Evolutionary conservation across 345 rosid genomes (phyloP).

Genomic region (Corymbia maculata): DNA sequence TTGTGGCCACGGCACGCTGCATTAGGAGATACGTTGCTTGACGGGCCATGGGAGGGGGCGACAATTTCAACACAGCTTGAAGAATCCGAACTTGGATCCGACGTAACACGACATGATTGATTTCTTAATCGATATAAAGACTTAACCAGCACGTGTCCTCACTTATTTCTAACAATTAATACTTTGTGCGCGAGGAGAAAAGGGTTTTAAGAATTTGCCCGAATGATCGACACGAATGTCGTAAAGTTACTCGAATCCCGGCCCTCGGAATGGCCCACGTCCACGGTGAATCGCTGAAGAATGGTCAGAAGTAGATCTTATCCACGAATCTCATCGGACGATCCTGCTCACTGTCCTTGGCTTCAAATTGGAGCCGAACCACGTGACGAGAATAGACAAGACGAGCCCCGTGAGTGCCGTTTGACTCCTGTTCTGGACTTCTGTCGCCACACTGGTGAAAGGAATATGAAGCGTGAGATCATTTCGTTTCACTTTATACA

Average conservation of each 20-base stretch:
- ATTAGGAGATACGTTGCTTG: neutral
- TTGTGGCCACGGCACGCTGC: rapidly evolving
- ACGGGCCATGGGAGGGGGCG: neutral
- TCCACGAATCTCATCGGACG: neutral
- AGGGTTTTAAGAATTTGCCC: neutral
- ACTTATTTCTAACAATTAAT: neutral
- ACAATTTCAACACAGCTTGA: neutral
- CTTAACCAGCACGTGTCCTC: neutral
- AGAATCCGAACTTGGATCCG: neutral
- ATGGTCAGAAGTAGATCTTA: neutral
- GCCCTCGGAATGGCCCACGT: neutral
- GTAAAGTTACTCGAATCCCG: neutral
- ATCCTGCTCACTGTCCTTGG: neutral
- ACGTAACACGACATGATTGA: neutral
- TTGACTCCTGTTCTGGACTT: neutral
- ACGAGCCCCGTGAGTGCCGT: neutral
- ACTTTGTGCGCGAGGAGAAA: neutral
- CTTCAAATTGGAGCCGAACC: neutral
- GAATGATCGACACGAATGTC: neutral
- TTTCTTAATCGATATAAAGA: neutral
- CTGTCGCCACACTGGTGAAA: neutral
- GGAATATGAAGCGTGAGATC: neutral
- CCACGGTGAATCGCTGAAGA: neutral
- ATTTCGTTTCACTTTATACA: neutral
- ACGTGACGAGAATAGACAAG: neutral